Conservation (phyloP, 2,329 filamentous ascomycete genomes). For the Setomelanomma holmii region DNA sequence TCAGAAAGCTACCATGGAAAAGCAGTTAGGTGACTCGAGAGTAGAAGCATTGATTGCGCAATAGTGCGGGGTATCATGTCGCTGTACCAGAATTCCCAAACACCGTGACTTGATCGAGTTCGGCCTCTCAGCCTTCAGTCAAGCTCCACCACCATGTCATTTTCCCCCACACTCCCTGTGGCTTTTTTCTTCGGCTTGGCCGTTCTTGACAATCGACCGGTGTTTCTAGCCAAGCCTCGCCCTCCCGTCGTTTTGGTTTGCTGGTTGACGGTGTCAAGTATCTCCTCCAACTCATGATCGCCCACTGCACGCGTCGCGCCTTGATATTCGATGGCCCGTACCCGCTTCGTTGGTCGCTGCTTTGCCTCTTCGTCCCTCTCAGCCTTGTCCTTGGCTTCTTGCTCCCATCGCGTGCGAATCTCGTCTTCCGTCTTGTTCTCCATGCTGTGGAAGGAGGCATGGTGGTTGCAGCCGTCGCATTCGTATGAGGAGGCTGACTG, state of each 20-base stretch:
- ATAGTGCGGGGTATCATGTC: neutral
- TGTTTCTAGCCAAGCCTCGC: neutral
- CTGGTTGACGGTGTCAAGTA: neutral
- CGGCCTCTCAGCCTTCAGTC: conserved; percentile 19
- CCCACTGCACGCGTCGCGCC: neutral
- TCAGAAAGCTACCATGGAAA: neutral
- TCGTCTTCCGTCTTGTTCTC: conserved; percentile 60
- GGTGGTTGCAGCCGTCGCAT: conserved; percentile 63
- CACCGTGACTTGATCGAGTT: neutral
- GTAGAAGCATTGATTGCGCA: neutral
- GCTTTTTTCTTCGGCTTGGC: conserved; percentile 24
- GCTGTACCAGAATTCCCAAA: neutral
- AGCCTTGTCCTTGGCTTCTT: conserved; percentile 43
- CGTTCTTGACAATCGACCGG: neutral
- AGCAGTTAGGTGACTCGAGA: neutral
- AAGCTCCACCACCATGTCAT: conserved; percentile 32
- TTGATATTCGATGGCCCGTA: conserved; percentile 33
- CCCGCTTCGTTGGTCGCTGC: conserved; percentile 35
- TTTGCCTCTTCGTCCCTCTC: conserved; percentile 18
- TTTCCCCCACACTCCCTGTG: conserved; percentile 26
- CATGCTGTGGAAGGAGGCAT: conserved; percentile 62
- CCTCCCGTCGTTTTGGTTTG: neutral
- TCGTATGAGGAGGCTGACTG: conserved; percentile 59
- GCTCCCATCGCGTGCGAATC: conserved; percentile 54
- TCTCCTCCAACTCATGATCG: conserved; percentile 1